These are phyloP conservation scores for Gigaspora rosea DNA, from an alignment of 192 early-diverging fungal species.

Conservation along the genomic window DNA sequence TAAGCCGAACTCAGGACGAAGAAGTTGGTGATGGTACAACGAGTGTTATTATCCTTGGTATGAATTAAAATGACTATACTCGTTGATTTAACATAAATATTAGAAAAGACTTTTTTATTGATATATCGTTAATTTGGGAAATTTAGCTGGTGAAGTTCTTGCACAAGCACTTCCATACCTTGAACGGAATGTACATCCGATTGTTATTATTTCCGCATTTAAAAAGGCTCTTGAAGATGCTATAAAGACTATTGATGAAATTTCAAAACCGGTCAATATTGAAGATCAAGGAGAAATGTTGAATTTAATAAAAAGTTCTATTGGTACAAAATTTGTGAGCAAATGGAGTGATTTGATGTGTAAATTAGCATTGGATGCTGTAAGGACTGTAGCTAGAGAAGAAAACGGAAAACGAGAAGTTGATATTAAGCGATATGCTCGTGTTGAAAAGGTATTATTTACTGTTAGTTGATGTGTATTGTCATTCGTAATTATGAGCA, in stretches of 20 bases:
- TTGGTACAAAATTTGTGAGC: conserved; percentile 96
- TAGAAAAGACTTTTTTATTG: background rate
- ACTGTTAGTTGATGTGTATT: background rate
- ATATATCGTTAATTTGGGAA: background rate
- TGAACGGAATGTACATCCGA: conserved; percentile 97
- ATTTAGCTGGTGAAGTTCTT: conserved; percentile 91
- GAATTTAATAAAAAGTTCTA: conserved; percentile 83
- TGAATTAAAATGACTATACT: background rate
- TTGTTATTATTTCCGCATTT: conserved; percentile 92
- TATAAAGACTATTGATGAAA: conserved; percentile 79
- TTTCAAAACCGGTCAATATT: conserved; percentile 84
- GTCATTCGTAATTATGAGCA: background rate
- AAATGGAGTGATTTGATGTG: conserved; percentile 99
- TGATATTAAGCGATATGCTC: conserved; percentile 97
- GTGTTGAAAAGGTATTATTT: conserved; percentile 85
- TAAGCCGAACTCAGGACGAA: conserved; percentile 98
- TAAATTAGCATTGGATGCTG: conserved; percentile 91
- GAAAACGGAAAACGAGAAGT: conserved; percentile 83
- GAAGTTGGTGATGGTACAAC: conserved; percentile 99
- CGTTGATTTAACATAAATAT: background rate
- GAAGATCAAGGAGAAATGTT: conserved; percentile 89
- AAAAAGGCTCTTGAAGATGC: conserved; percentile 94
- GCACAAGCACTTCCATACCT: conserved; percentile 88
- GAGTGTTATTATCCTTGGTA: conserved; percentile 96
- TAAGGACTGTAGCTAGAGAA: conserved; percentile 81